Base-by-base conservation (phyloP, 1,284 basidiomycete species). In the Fistulina hepatica region DNA sequence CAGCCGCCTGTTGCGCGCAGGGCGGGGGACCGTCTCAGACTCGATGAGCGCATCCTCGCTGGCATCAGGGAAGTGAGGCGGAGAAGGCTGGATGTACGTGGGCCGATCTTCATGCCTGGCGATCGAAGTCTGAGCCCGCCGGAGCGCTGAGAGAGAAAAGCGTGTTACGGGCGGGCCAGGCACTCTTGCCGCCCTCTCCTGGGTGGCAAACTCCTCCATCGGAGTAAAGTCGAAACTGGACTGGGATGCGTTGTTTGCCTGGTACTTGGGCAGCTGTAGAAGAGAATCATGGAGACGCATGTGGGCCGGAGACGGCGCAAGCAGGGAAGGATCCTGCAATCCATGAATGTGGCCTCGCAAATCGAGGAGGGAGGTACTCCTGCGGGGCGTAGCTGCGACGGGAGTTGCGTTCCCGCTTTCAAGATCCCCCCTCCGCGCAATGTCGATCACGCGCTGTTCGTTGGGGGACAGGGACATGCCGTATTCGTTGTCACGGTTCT, bases 161-260 rank as follows among this genome's bases (percentile, higher is more conserved):
- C 19, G 20, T 24, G 26, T 20, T 35, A 34, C 10, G 19, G 15
- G 33, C 40, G 23, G 21, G 30, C 23, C 16, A 17, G 11, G 73
- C 62, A 10, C 69, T 61, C 6, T 55, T 55, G 20, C 79, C 41
- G 65, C 52, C 49, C 84, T 81, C 59, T 95, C 91, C 17, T 69
- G 69, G 0, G 60, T 59, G 0, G 84, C 85, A 57, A 82, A 95
- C 11, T 75, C 71, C 52, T 95, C 92, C 71, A 95, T 81, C 0
- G 63, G 65, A 0, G 56, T 52, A 54, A 93, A 95, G 55, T 92
- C 78, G 54, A 90, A 94, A 11, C 66, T 61, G 16, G 69, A 63
- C 16, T 56, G 65, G 17, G 60, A 64, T 13, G 56, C 52, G 9
- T 48, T 55, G 46, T 69, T 71, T 2, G 69, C 63, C 43, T 76